Conservation (phyloP, 2,329 filamentous ascomycete species). For the Raffaelea ambrosiae region DNA sequence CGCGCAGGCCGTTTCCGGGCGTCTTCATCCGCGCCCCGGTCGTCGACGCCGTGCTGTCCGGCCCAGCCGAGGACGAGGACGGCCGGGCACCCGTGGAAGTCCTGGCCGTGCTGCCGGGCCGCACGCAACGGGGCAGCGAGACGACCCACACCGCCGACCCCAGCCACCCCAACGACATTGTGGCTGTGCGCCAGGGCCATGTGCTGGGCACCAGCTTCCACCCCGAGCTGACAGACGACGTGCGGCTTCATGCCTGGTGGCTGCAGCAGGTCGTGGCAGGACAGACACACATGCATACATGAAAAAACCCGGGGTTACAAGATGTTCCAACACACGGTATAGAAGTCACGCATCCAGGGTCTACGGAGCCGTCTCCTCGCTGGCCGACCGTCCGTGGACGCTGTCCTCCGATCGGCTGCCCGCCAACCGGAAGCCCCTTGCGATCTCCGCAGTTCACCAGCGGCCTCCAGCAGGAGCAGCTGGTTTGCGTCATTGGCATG, state of each 20-base stretch:
- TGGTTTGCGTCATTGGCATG: too few species aligned
- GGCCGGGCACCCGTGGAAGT: constrained; percentile 32
- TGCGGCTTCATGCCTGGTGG: constrained; percentile 92
- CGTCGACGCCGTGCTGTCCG: constrained; percentile 66
- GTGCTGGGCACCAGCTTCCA: constrained; percentile 94
- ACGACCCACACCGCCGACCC: not conserved
- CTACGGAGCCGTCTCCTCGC: too few species aligned
- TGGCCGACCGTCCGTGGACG: too few species aligned
- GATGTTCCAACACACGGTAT: too few species aligned
- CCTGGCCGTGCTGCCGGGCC: constrained; percentile 40
- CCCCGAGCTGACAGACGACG: constrained; percentile 82
- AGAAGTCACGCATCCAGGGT: too few species aligned
- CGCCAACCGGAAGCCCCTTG: too few species aligned
- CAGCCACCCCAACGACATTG: constrained; percentile 53
- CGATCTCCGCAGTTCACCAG: too few species aligned
- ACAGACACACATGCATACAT: too few species aligned
- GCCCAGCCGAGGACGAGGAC: constrained; percentile 25
- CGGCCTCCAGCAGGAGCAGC: too few species aligned
- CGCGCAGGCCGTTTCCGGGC: constrained; percentile 65
- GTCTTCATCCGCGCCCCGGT: constrained; percentile 94
- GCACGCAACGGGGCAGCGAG: constrained; percentile 21
- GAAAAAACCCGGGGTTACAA: too few species aligned
- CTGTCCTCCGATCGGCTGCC: too few species aligned
- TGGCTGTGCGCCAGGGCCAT: constrained; percentile 84
- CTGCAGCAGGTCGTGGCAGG: constrained; percentile 70